phyloP scores from a whole-genome alignment of 1,284 basidiomycete species.

The Sporisorium iseilematis-ciliati region DNA sequence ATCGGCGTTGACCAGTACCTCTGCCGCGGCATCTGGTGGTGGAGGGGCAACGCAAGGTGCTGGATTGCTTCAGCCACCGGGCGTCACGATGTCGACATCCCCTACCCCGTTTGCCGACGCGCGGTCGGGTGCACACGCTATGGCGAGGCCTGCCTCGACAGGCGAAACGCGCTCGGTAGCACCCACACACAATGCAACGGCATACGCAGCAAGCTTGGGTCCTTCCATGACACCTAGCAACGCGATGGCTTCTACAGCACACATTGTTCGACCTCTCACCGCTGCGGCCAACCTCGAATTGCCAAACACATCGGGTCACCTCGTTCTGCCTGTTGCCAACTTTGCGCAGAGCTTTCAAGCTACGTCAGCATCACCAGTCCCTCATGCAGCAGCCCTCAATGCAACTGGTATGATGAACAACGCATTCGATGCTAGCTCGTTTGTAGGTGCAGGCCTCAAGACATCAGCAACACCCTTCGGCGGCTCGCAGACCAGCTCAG shows the following conservation, averaged over 20 bases:
- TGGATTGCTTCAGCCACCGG: not conserved
- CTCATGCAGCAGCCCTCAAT: not conserved
- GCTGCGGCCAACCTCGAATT: constrained; percentile 29
- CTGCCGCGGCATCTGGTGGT: not conserved
- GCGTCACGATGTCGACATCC: not conserved
- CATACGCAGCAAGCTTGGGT: constrained; percentile 13
- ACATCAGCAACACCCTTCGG: constrained; percentile 15
- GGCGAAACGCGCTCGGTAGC: constrained; percentile 13
- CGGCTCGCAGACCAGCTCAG: constrained; percentile 26
- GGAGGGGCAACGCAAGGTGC: no score
- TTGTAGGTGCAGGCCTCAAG: constrained; percentile 12
- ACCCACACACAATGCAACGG: constrained; percentile 14
- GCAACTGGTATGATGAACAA: not conserved
- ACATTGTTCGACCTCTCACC: constrained; percentile 35
- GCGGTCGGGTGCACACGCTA: not conserved
- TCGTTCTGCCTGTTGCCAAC: constrained; percentile 12
- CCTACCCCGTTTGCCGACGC: not conserved
- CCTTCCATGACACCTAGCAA: not conserved
- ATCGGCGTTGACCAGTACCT: not conserved
- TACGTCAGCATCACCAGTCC: constrained; percentile 22
- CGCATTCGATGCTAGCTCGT: constrained; percentile 4
- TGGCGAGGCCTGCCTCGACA: constrained; percentile 38
- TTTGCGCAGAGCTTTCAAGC: constrained; percentile 15
- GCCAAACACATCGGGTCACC: constrained; percentile 11
- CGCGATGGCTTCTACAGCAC: constrained; percentile 8